phyloP scores from a whole-genome alignment of 805 yeast genomes.

The Hanseniaspora hatyaiensis region DNA sequence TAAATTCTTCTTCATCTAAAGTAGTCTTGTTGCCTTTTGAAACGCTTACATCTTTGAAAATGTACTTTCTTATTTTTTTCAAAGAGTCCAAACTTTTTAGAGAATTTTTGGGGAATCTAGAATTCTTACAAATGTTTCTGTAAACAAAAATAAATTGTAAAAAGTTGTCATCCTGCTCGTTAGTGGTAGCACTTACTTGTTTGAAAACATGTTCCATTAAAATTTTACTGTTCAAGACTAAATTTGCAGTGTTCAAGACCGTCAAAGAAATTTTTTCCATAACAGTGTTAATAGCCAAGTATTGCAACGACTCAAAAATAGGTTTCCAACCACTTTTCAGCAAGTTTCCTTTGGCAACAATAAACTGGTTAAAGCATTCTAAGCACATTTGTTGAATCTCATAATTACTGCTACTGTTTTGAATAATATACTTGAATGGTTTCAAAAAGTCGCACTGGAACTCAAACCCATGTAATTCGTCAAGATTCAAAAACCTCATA shows the following conservation, averaged over 20 bases:
- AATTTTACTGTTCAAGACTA: slow-evolving; percentile 13
- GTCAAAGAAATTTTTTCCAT: slow-evolving; percentile 14
- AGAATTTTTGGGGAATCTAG: slow-evolving; percentile 65
- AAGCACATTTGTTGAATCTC: slow-evolving; percentile 80
- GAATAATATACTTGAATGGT: slow-evolving; percentile 75
- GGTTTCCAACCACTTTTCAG: slow-evolving; percentile 94
- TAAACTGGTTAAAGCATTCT: slow-evolving; percentile 79
- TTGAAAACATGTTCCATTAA: slow-evolving; percentile 10
- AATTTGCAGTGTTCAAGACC: slow-evolving; percentile 12
- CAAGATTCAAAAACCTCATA: slow-evolving; percentile 82
- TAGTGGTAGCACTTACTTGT: not conserved
- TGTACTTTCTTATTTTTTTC: slow-evolving; percentile 44
- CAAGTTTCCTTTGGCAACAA: slow-evolving; percentile 56
- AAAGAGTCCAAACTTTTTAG: slow-evolving; percentile 70
- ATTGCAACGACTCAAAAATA: slow-evolving; percentile 63
- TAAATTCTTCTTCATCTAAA: slow-evolving; percentile 35
- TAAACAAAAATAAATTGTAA: slow-evolving; percentile 59
- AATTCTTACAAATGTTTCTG: slow-evolving; percentile 73
- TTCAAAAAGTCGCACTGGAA: slow-evolving; percentile 87
- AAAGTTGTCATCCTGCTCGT: slow-evolving; percentile 50
- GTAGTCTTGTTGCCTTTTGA: slow-evolving; percentile 21
- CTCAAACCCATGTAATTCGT: slow-evolving; percentile 88
- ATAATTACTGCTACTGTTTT: slow-evolving; percentile 45
- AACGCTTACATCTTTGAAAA: slow-evolving; percentile 26
- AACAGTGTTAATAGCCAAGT: slow-evolving; percentile 46